Conservation (phyloP, 345 rosid genomes). For the Gossypium australe region DNA sequence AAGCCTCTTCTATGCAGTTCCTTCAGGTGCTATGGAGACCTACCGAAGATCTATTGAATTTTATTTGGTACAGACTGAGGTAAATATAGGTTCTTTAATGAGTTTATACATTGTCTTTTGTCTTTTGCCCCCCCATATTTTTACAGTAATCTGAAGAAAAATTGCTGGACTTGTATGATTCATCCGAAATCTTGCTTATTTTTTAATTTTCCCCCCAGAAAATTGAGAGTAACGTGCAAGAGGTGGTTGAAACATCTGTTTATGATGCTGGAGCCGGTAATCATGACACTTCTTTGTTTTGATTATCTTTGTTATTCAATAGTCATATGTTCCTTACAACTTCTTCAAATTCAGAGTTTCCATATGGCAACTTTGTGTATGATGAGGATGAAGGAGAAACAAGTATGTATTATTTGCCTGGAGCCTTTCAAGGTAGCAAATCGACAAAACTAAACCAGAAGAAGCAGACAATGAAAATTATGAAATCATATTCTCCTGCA, state of each 20-base stretch:
- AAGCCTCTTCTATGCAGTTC: slow-evolving; percentile 84
- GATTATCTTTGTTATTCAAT: slow-evolving; percentile 7
- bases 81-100: slow-evolving; percentile 15
- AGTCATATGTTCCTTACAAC: slow-evolving; percentile 10
- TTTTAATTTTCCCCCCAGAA: slow-evolving; percentile 35
- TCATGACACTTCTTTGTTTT: background rate
- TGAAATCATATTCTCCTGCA: slow-evolving; percentile 30
- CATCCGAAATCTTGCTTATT: background rate
- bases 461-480: slow-evolving; percentile 34
- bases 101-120: background rate
- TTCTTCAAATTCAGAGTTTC: slow-evolving; percentile 48
- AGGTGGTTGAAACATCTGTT: slow-evolving; percentile 76
- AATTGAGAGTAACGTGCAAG: slow-evolving; percentile 69
- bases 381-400: slow-evolving; percentile 94
- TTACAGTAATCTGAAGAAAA: background rate
- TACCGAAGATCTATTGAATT: slow-evolving; percentile 80
- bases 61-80: slow-evolving; percentile 53
- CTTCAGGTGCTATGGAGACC: slow-evolving; percentile 73
- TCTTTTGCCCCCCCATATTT: background rate
- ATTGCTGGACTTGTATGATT: background rate
- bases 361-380: slow-evolving; percentile 45
- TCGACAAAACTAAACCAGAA: slow-evolving; percentile 52
- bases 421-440: slow-evolving; percentile 53
- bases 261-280: slow-evolving; percentile 72
- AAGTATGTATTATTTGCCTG: slow-evolving; percentile 57